Conservation (phyloP, 352 stramenopile species). For the Phytophthora agathidicida region DNA sequence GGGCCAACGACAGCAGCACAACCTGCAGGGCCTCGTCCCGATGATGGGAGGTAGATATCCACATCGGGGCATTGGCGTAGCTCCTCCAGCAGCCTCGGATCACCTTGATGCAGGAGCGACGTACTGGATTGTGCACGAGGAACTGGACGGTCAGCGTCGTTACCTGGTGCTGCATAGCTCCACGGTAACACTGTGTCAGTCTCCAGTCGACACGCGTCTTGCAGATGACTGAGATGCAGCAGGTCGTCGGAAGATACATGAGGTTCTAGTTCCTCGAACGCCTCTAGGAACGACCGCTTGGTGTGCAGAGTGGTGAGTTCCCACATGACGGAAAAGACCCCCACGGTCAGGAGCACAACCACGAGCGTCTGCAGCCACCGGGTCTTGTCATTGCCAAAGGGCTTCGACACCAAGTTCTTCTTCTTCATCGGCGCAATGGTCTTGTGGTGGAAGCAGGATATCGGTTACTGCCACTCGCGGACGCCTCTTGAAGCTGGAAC, state of each 20-base stretch:
- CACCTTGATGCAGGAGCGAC: conserved; percentile 23
- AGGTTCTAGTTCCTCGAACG: conserved; percentile 7
- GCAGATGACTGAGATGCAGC: conserved; percentile 42
- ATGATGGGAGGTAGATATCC: conserved; percentile 62
- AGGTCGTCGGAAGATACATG: conserved; percentile 38
- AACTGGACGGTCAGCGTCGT: background rate
- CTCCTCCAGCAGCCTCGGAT: conserved; percentile 48
- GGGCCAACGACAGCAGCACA: conserved; percentile 58
- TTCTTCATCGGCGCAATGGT: too few relatives aligned
- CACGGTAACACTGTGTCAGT: conserved; percentile 49
- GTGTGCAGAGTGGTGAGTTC: conserved; percentile 22
- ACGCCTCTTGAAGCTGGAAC: too few relatives aligned
- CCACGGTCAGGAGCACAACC: conserved; percentile 18
- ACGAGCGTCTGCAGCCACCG: conserved; percentile 25
- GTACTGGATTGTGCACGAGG: conserved; percentile 18
- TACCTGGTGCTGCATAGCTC: conserved; percentile 21
- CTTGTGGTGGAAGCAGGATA: too few relatives aligned
- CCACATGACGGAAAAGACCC: conserved; percentile 25
- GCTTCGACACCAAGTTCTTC: background rate
- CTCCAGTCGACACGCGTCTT: conserved; percentile 36
- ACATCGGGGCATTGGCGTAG: conserved; percentile 58
- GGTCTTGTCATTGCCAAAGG: conserved; percentile 6
- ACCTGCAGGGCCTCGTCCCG: conserved; percentile 24
- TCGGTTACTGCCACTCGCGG: too few relatives aligned
- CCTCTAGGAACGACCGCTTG: conserved; percentile 15